Evolutionary conservation across 371 early-diverging fungal species (phyloP).

Genomic region (Basidiobolus meristosporus): DNA sequence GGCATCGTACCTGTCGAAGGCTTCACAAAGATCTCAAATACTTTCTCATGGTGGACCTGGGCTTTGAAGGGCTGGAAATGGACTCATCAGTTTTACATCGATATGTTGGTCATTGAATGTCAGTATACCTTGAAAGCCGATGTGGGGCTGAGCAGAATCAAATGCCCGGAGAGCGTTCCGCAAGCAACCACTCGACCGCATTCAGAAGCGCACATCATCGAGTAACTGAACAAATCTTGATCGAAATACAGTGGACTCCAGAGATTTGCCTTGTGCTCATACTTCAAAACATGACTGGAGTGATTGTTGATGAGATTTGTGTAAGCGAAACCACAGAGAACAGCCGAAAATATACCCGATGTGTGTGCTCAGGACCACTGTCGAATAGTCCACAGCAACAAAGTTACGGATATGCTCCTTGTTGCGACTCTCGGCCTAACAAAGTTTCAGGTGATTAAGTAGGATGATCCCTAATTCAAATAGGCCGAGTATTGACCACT

Average conservation of each 20-base stretch:
- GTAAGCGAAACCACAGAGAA: background rate
- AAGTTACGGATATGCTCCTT: conserved; percentile 29
- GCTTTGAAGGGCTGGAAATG: too few species aligned
- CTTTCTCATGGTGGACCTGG: too few species aligned
- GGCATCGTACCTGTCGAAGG: too few species aligned
- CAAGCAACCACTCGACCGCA: conserved; percentile 31
- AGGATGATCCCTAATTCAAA: too few species aligned
- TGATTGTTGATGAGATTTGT: background rate
- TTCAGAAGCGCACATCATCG: conserved; percentile 28
- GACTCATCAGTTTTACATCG: too few species aligned
- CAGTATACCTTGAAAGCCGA: too few species aligned
- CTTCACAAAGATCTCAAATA: too few species aligned
- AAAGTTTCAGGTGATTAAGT: background rate
- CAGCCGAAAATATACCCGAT: conserved; percentile 10
- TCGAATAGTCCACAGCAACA: conserved; percentile 13
- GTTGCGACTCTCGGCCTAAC: conserved; percentile 1
- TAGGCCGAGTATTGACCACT: too few species aligned
- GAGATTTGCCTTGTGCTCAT: conserved; percentile 7
- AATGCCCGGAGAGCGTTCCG: conserved; percentile 30
- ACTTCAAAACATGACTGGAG: conserved; percentile 18
- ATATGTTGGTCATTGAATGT: too few species aligned
- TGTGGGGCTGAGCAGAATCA: conserved; percentile 11
- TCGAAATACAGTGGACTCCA: conserved; percentile 18
- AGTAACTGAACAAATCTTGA: conserved; percentile 21
- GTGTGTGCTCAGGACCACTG: conserved; percentile 13